Conservation (phyloP, 2,329 filamentous ascomycete species). For the Rhynchosporium graminicola region DNA sequence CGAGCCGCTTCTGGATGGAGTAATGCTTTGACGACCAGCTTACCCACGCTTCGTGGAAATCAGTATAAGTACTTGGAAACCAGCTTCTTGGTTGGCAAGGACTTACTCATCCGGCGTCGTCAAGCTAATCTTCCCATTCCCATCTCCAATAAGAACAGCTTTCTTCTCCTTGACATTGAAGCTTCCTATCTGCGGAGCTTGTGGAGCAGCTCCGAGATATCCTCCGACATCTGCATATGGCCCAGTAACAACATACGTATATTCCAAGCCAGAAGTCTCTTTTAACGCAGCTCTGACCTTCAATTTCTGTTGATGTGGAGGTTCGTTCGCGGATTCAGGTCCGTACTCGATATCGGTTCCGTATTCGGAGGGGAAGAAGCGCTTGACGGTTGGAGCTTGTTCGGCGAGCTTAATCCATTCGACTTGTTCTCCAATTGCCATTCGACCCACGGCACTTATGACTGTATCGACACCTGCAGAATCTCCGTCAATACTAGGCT, state of each 20-base stretch:
- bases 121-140: conserved; percentile 62
- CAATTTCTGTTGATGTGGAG: conserved; percentile 69
- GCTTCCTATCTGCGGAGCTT: conserved; percentile 48
- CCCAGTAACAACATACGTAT: conserved; percentile 70
- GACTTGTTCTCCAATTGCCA: conserved; percentile 61
- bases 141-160: conserved; percentile 63
- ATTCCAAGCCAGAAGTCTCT: conserved; percentile 53
- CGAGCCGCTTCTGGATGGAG: conserved; percentile 41
- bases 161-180: conserved; percentile 59
- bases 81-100: not conserved
- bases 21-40: conserved; percentile 42
- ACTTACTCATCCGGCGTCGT: conserved; percentile 71
- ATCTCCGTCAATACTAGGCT: not conserved
- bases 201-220: conserved; percentile 44
- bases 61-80: conserved; percentile 34
- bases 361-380: conserved; percentile 63
- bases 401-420: conserved; percentile 62
- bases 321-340: conserved; percentile 58
- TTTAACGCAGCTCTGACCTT: conserved; percentile 64
- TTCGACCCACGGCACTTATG: conserved; percentile 64
- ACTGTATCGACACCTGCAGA: conserved; percentile 59
- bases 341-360: conserved; percentile 55
- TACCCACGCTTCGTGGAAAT: conserved; percentile 48
- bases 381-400: conserved; percentile 59
- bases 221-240: conserved; percentile 63